These are phyloP conservation scores for Diophrys sp. DNA, from an alignment of 73 alveolate species.

Conservation along the genomic window DNA sequence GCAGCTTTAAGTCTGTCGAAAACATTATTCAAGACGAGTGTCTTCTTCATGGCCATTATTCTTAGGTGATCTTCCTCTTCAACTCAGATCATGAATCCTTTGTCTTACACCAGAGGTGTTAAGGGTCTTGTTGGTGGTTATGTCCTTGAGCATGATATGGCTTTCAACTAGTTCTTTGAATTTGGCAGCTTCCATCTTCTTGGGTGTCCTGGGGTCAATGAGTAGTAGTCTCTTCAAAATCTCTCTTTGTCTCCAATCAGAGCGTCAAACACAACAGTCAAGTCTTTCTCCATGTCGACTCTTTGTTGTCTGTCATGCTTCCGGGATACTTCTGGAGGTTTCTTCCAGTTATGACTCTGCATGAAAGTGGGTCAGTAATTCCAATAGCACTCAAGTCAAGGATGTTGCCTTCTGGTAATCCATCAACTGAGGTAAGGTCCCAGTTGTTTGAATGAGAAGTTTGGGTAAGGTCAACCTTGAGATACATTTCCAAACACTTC, in stretches of 20 bases:
- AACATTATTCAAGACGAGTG: constrained; percentile 3
- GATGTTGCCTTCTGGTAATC: neutral
- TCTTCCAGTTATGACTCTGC: constrained; percentile 48
- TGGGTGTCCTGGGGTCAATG: constrained; percentile 8
- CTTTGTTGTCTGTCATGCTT: constrained; percentile 23
- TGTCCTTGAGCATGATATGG: constrained; percentile 46
- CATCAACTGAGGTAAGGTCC: neutral
- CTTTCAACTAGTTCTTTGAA: constrained; percentile 28
- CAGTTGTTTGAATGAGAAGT: neutral
- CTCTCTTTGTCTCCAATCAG: constrained; percentile 24
- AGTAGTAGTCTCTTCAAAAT: constrained; percentile 24
- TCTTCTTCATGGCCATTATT: constrained; percentile 28
- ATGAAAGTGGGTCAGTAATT: constrained; percentile 8
- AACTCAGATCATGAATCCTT: constrained; percentile 29
- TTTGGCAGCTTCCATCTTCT: constrained; percentile 15
- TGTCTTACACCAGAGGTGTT: constrained; percentile 21
- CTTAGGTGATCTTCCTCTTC: constrained; percentile 40
- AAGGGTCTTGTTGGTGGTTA: constrained; percentile 19
- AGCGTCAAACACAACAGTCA: constrained; percentile 16
- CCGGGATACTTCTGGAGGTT: constrained; percentile 33
- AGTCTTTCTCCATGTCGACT: constrained; percentile 22
- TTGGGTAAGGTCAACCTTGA: neutral
- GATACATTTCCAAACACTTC: neutral
- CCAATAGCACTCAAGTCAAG: neutral
- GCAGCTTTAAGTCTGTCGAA: constrained; percentile 20